phyloP scores from a whole-genome alignment of 2,329 filamentous ascomycete genomes.

The Scedosporium aurantiacum region DNA sequence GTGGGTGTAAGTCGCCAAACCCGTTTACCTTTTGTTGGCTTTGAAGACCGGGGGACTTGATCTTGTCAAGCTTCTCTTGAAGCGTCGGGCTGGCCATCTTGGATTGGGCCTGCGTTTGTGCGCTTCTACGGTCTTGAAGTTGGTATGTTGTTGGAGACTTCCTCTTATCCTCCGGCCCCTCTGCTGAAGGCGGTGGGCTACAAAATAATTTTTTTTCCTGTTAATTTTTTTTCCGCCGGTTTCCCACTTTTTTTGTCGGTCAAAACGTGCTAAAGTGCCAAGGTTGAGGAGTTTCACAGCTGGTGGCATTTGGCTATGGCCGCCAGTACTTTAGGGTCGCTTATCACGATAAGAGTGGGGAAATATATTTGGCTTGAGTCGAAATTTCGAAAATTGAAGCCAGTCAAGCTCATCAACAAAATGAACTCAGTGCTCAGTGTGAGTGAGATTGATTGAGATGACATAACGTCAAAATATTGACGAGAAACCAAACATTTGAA shows the following conservation, averaged over 20 bases:
- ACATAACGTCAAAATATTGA: too few relatives aligned
- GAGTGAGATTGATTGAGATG: not conserved
- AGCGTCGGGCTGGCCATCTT: slow-evolving; percentile 44
- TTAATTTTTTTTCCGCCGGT: not conserved
- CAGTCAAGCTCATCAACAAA: not conserved
- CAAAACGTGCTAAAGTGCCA: not conserved
- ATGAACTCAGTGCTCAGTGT: too few relatives aligned
- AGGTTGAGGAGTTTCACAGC: not conserved
- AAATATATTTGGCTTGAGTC: not conserved
- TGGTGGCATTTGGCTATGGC: not conserved
- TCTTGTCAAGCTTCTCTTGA: slow-evolving; percentile 91
- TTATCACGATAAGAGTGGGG: not conserved
- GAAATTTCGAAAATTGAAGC: too few relatives aligned
- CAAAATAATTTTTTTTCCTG: not conserved
- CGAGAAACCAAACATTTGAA: too few relatives aligned
- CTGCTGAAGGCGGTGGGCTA: not conserved
- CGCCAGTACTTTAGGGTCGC: not conserved
- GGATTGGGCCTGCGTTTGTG: slow-evolving; percentile 3
- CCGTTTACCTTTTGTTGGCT: slow-evolving; percentile 63
- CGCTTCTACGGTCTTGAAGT: not conserved
- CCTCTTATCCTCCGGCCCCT: not conserved
- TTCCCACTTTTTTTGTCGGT: not conserved
- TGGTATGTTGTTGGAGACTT: not conserved
- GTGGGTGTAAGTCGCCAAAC: not conserved
- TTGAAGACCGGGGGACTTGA: slow-evolving; percentile 90